phyloP scores from a whole-genome alignment of 805 yeast genomes.

The Brettanomyces bruxellensis region DNA sequence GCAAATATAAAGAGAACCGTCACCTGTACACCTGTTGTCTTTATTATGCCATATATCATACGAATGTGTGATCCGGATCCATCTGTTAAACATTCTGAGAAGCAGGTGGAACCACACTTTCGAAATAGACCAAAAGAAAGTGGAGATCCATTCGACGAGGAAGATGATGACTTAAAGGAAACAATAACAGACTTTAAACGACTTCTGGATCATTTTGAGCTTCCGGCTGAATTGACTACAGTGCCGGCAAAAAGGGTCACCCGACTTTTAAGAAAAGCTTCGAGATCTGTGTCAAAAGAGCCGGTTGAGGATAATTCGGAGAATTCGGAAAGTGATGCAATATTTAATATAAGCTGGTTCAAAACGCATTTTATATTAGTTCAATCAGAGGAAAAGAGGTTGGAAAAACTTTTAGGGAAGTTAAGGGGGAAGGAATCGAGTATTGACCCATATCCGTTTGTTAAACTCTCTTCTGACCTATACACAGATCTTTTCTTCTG shows the following conservation, averaged over 20 bases:
- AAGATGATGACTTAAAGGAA: background rate
- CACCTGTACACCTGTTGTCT: background rate
- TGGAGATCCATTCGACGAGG: no score
- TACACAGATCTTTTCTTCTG: background rate
- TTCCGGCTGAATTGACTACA: constrained; percentile 16
- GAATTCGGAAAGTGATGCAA: background rate
- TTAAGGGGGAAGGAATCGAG: no score
- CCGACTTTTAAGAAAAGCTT: background rate
- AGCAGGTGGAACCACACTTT: no score
- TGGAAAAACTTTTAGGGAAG: background rate
- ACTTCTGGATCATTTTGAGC: constrained; percentile 14
- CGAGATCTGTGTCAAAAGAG: background rate
- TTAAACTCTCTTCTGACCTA: no score
- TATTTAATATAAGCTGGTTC: constrained; percentile 2
- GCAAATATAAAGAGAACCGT: constrained; percentile 7
- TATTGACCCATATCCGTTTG: no score
- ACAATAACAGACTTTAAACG: constrained; percentile 9
- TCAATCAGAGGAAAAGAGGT: background rate
- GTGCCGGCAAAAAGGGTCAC: constrained; percentile 14
- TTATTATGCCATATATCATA: background rate
- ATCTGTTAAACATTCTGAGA: no score
- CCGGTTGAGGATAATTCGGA: background rate
- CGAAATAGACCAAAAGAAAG: no score
- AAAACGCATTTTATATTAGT: constrained; percentile 8
- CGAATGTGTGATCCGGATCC: no score